Conservation (phyloP, 1,284 basidiomycete genomes). For the Ustilago trichophora region DNA sequence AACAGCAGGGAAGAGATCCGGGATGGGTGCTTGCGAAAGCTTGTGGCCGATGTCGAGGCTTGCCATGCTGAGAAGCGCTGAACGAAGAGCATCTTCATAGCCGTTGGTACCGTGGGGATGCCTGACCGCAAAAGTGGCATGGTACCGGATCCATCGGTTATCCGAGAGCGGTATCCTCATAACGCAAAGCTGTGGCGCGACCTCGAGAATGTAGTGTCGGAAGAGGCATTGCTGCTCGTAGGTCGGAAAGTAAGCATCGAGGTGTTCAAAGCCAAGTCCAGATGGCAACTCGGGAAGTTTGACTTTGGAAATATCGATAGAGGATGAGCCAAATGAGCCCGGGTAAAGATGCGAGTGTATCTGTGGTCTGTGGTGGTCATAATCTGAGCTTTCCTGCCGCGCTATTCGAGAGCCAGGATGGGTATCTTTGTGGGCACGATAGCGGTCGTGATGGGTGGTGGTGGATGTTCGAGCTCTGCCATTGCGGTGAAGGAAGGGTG, state of each 20-base stretch:
- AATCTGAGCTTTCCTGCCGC: constrained; percentile 7
- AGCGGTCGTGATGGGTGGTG: constrained; percentile 23
- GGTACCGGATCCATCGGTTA: constrained; percentile 42
- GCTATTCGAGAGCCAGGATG: neutral
- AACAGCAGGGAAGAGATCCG: constrained; percentile 19
- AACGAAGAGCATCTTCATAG: constrained; percentile 39
- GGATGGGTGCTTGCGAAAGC: constrained; percentile 30
- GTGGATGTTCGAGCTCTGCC: constrained; percentile 16
- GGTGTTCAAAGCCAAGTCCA: constrained; percentile 35
- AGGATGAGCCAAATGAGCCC: constrained; percentile 8
- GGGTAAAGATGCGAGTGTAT: neutral
- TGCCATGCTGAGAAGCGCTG: constrained; percentile 35
- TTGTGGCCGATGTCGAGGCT: constrained; percentile 44
- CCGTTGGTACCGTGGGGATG: constrained; percentile 31
- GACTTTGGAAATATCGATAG: constrained; percentile 34
- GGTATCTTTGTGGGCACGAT: constrained; percentile 1
- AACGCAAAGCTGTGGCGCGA: constrained; percentile 37
- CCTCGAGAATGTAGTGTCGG: constrained; percentile 41
- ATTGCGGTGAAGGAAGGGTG: neutral
- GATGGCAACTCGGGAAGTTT: constrained; percentile 33
- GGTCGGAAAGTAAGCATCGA: constrained; percentile 39
- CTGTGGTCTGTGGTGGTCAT: constrained; percentile 27
- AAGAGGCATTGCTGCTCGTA: constrained; percentile 42
- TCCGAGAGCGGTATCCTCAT: constrained; percentile 29
- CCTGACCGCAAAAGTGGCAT: constrained; percentile 33